Conservation (phyloP, 768 basidiomycete species). For the Psilocybe cubensis region DNA sequence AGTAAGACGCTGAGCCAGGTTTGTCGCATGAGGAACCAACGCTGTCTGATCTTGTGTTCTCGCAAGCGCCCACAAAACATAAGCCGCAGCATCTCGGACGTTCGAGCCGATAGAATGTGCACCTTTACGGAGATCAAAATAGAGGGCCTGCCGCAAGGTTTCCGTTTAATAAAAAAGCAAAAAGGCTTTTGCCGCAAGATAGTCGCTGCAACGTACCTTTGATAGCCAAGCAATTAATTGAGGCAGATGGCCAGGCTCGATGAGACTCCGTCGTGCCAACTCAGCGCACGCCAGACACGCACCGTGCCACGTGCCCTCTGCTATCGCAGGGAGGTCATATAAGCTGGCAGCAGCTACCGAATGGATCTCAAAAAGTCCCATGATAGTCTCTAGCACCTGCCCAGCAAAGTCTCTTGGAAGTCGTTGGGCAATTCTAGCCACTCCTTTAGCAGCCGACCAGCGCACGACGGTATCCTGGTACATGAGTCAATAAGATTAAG, state of each 20-base stretch:
- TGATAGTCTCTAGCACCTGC: slow-evolving; percentile 83
- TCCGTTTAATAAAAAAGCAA: neutral
- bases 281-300: slow-evolving; percentile 92
- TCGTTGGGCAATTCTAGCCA: slow-evolving; percentile 82
- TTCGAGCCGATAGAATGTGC: slow-evolving; percentile 93
- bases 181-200: slow-evolving; percentile 3
- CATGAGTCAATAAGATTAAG: slow-evolving; percentile 4
- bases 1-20: slow-evolving; percentile 74
- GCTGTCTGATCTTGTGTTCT: slow-evolving; percentile 67
- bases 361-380: slow-evolving; percentile 79
- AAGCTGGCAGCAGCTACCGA: slow-evolving; percentile 63
- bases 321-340: slow-evolving; percentile 74
- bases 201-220: slow-evolving; percentile 52
- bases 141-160: slow-evolving; percentile 73
- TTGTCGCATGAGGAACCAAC: slow-evolving; percentile 61
- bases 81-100: slow-evolving; percentile 93
- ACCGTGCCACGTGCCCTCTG: slow-evolving; percentile 95
- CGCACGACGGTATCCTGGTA: slow-evolving; percentile 90
- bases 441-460: slow-evolving; percentile 92
- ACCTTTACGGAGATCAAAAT: slow-evolving; percentile 91
- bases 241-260: slow-evolving; percentile 58
- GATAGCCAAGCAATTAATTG: slow-evolving; percentile 78
- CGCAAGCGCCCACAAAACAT: slow-evolving; percentile 94
- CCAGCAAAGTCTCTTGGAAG: slow-evolving; percentile 74
- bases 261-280: slow-evolving; percentile 81